Percentiles rank a stretch among this genome's conserved stretches.
Evolutionary conservation across 176 grass and related monocot species (phyloP).

Genomic region (Oryza longistaminata): DNA sequence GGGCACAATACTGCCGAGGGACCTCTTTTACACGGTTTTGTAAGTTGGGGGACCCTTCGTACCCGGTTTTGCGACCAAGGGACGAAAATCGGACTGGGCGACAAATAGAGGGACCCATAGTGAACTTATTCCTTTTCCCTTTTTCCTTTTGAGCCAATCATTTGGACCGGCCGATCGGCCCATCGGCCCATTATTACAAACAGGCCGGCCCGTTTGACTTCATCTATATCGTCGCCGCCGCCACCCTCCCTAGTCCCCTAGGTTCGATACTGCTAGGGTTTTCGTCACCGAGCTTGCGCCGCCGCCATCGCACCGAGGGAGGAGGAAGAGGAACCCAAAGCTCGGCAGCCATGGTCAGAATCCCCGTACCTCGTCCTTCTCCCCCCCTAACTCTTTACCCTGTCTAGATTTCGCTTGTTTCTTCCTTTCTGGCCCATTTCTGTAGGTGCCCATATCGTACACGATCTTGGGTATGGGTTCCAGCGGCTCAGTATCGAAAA

Average conservation of each 20-base stretch:
- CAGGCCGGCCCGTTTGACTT: not conserved
- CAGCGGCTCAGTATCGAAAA: not conserved
- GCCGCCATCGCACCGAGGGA: slow-evolving; percentile 5
- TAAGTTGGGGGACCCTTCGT: too few species aligned
- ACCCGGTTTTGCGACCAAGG: too few species aligned
- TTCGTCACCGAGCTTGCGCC: not conserved
- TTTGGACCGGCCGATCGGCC: not conserved
- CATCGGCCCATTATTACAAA: not conserved
- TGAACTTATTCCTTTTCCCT: too few species aligned
- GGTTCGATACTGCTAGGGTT: slow-evolving; percentile 9
- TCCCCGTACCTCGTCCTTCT: not conserved
- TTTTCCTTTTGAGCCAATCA: not conserved
- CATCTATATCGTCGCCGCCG: not conserved
- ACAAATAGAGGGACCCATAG: too few species aligned
- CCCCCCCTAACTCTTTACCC: too few species aligned
- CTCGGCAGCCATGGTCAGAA: slow-evolving; percentile 26
- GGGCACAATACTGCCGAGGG: too few species aligned
- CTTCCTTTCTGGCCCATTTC: not conserved
- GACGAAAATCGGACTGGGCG: too few species aligned
- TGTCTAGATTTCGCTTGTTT: not conserved
- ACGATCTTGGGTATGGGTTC: not conserved
- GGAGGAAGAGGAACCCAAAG: not conserved
- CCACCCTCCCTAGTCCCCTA: too few species aligned
- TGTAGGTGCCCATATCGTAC: not conserved
- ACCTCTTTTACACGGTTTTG: too few species aligned